Conservation (phyloP, 345 rosid species). For the Populus davidiana region DNA sequence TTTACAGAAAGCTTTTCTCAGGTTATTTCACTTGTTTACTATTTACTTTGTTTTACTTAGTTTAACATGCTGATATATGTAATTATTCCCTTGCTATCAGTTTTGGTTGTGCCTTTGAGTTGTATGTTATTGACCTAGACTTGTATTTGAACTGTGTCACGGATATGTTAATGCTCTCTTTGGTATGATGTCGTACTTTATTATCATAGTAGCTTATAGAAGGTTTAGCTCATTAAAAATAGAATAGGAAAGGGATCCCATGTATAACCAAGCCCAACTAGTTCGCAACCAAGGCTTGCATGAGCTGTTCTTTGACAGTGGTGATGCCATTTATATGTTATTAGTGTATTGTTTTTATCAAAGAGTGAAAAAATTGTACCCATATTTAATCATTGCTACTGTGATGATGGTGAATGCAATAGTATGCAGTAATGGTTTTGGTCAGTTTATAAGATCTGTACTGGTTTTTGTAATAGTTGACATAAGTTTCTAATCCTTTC, state of each 20-base stretch:
- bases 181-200: not conserved
- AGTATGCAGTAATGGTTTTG: not conserved
- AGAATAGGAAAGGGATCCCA: not conserved
- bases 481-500: not conserved
- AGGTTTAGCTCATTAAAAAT: not conserved
- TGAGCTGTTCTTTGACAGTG: not conserved
- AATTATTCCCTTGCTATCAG: too few species aligned
- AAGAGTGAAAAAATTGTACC: not conserved
- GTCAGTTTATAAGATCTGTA: not conserved
- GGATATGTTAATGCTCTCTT: not conserved
- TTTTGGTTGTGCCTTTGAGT: not conserved
- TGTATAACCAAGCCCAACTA: not conserved
- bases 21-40: constrained; percentile 37
- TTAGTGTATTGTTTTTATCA: not conserved
- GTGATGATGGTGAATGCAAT: not conserved
- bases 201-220: not conserved
- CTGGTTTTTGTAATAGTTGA: not conserved
- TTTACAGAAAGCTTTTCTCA: constrained; percentile 73
- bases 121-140: not conserved
- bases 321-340: not conserved
- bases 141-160: not conserved
- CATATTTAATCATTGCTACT: not conserved
- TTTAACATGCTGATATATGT: not conserved
- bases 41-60: not conserved
- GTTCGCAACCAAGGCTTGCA: not conserved